Base-by-base conservation (phyloP, 768 basidiomycete genomes). In the Tricholoma matsutake region DNA sequence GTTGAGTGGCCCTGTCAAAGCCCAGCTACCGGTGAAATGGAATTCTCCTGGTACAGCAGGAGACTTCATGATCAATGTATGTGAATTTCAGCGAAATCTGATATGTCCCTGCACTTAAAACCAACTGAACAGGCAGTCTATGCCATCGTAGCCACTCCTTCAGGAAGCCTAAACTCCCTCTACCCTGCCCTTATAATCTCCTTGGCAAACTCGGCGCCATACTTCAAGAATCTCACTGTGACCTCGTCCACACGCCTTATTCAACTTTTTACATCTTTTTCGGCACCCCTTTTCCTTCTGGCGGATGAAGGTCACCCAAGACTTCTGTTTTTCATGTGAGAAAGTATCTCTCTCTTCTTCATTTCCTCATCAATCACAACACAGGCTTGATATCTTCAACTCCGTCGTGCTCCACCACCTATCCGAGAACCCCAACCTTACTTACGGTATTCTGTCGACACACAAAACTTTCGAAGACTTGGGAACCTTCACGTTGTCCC, bases 271-370 rank as follows among this genome's bases (percentile, higher is more conserved):
- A 88, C 84, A 29, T 93, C 96, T 0, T 96, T 99, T 71, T 88
- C 94, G 5, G 92, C 89, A 61, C 92, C 97, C 0, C 76, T 86
- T 2, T 98, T 98, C 73, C 76, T 98, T 34, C 76, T 99, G 18
- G 88, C 92, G 2, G 97, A 98, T 63, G 97, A 98, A 73, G 94
- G 96, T 6, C 94, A 98, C 69, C 97, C 97, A 1, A 78, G 97
- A 62, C 76, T 98, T 31, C 81, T 98, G 32, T 98, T 92, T 75
- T 97, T 94, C 72, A 88, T 95, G 92, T 93, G 49, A 18, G 51
- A 32, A 63, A 62, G 85, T 73, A 28, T 16, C 49, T 45, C 39
- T 55, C 20, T 59, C 16, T 31, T 14, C 6, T 14, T 5, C 16
- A 18, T 10, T 32, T 53, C 2, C n/a, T 32, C 31, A 53, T 31